Conservation (phyloP, 306 rosid genomes). For the Prunus davidiana region DNA sequence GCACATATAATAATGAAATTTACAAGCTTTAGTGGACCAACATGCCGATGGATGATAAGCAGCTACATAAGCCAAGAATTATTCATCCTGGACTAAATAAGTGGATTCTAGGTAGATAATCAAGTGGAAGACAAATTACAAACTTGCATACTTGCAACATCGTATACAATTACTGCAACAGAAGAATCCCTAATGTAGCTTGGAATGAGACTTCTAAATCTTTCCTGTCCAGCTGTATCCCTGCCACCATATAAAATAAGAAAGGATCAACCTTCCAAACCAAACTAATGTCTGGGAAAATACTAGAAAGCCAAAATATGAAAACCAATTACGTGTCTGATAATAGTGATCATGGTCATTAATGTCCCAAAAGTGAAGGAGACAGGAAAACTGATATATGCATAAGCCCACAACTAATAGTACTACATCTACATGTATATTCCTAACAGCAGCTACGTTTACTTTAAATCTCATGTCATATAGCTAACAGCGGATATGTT, state of each 20-base stretch:
- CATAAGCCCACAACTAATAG: neutral
- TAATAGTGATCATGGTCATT: neutral
- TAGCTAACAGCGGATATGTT: neutral
- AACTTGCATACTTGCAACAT: constrained; percentile 35
- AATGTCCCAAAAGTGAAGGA: neutral
- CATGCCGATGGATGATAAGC: neutral
- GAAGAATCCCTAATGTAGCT: constrained; percentile 65
- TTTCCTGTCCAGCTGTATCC: constrained; percentile 68
- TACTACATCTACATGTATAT: neutral
- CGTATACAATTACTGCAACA: constrained; percentile 53
- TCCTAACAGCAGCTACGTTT: neutral
- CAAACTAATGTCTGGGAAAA: neutral
- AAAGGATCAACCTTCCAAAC: neutral
- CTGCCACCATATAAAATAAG: constrained; percentile 16
- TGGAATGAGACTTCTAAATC: constrained; percentile 61
- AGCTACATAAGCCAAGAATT: neutral
- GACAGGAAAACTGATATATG: neutral
- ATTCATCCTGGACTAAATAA: neutral
- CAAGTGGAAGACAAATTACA: neutral
- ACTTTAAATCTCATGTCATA: neutral
- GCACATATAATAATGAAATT: neutral
- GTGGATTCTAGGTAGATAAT: neutral
- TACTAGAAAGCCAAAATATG: neutral
- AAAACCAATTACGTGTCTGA: neutral
- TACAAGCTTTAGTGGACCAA: neutral